Evolutionary conservation across 805 yeast species (phyloP), one percentile per base, ranked within the genome.

Genomic region (Monosporozyma siamensis): DNA sequence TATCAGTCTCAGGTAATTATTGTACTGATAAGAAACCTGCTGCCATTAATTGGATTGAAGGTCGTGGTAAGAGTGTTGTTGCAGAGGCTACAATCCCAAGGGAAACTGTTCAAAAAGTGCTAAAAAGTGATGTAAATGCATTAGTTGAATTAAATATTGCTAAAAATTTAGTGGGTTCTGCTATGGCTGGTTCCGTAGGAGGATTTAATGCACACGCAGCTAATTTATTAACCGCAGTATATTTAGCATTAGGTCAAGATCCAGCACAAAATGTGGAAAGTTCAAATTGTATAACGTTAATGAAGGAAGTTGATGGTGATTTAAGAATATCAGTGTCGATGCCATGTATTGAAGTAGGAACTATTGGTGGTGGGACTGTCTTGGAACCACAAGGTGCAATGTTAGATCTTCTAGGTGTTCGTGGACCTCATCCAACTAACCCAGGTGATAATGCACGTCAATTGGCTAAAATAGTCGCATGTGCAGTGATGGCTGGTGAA

Each of bases 201-300:
- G 99, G 99, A 2, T 89, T 85, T 68, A 92, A 92, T 60, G 98
- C 98, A 0, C 99, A 92, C 54, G 97, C 98, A 40, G 95, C 98
- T 39, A 92, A 92, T 63, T 67, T 92, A 53, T 90, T 92, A 30
- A 94, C 98, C 23, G 97, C 98, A 8, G 82, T 92, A 18, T 92
- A 67, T 62, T 68, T 92, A 50, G 99, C 99, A 4, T 77, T 95
- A 44, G 99, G 99, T 44, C 99, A 92, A 71, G 99, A 92, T 66
- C 99, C 99, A n/a, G 98, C 98, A 1, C 98, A 92, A 68, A 92
- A 92, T 58, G 97, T 92, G 43, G 99, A 90, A 68, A 80, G 92
- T 47, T 87, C 97, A 25, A 90, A 89, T 67, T 92, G 99, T 81
- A 90, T 92, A 45, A 92, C 99, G 1, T 71, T 92, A 52, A 89